These are phyloP conservation scores for Diaporthe nobilis DNA, from an alignment of 2,329 filamentous ascomycete genomes.

Conservation along the genomic window DNA sequence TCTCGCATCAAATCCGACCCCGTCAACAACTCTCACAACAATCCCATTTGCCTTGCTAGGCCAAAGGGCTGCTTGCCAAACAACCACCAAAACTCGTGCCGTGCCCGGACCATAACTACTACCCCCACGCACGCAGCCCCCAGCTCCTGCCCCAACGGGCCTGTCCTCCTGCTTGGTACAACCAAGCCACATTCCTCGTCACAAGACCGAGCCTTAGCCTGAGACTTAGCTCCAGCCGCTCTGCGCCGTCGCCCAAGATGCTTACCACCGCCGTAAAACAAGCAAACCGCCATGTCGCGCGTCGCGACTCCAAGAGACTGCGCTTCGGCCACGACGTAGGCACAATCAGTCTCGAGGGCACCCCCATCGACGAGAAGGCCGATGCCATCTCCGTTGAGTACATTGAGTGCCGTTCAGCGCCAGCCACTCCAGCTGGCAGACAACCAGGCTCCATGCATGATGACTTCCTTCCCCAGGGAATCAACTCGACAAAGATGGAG, in stretches of 20 bases:
- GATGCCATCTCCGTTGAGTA: slow-evolving; percentile 37
- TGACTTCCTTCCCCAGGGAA: slow-evolving; percentile 47
- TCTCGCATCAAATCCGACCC: background rate
- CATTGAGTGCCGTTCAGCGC: slow-evolving; percentile 36
- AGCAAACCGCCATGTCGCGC: slow-evolving; percentile 22
- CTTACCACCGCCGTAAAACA: slow-evolving; percentile 41
- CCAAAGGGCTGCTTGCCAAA: slow-evolving; percentile 39
- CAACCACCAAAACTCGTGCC: slow-evolving; percentile 9
- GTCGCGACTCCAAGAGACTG: slow-evolving; percentile 35
- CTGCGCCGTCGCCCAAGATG: slow-evolving; percentile 37
- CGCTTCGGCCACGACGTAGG: slow-evolving; percentile 39
- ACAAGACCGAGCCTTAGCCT: slow-evolving; percentile 19
- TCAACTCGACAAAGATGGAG: slow-evolving; percentile 47
- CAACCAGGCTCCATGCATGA: slow-evolving; percentile 13
- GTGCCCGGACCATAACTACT: background rate
- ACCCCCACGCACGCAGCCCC: slow-evolving; percentile 41
- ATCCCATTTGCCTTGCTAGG: slow-evolving; percentile 24
- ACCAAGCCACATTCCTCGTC: slow-evolving; percentile 18
- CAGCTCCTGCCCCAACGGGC: slow-evolving; percentile 29
- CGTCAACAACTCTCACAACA: background rate
- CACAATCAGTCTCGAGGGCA: slow-evolving; percentile 39
- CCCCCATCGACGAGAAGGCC: slow-evolving; percentile 38
- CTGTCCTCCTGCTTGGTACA: slow-evolving; percentile 24
- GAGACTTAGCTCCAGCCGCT: slow-evolving; percentile 13
- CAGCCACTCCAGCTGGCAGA: slow-evolving; percentile 40